Percentiles rank a stretch among this genome's conserved stretches.
Evolutionary conservation across 164 flowering plant genomes (phyloP).

Genomic region (Akebia trifoliata): DNA sequence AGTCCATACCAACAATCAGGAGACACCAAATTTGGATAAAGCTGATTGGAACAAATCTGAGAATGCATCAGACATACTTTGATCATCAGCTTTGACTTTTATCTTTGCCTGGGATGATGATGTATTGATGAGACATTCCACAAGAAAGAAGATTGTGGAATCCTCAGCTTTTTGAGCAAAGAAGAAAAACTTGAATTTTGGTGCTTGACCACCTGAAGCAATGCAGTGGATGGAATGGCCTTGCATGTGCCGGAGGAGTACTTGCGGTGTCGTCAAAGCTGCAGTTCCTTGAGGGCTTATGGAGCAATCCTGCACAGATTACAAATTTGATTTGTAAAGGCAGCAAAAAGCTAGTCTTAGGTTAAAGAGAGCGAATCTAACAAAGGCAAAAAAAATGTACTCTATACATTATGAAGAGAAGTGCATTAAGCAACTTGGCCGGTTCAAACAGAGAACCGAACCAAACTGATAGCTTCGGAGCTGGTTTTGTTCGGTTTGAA

Average conservation of each 20-base stretch:
- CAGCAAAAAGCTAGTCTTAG: not conserved
- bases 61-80: slow-evolving; percentile 62
- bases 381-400: not conserved
- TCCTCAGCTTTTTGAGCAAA: slow-evolving; percentile 85
- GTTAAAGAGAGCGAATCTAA: not conserved
- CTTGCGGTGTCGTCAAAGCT: slow-evolving; percentile 67
- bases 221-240: slow-evolving; percentile 80
- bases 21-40: slow-evolving; percentile 53
- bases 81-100: slow-evolving; percentile 90
- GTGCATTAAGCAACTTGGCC: no score
- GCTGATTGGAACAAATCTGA: slow-evolving; percentile 62
- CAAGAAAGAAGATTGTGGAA: slow-evolving; percentile 55
- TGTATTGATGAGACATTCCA: slow-evolving; percentile 85
- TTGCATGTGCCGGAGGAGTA: slow-evolving; percentile 83
- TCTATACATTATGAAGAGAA: no score
- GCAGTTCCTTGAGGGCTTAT: slow-evolving; percentile 69
- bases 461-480: no score
- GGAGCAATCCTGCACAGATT: slow-evolving; percentile 56
- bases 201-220: slow-evolving; percentile 96
- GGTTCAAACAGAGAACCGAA: no score
- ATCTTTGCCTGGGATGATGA: slow-evolving; percentile 74
- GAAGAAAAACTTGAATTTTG: slow-evolving; percentile 96
- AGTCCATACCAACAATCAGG: slow-evolving; percentile 17
- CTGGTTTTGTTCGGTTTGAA: no score
- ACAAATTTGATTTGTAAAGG: not conserved